Percentiles rank a stretch among this genome's conserved stretches.
These are phyloP conservation scores for Ustilago trichophora DNA, from an alignment of 1,284 basidiomycete species.

Conservation along the genomic window DNA sequence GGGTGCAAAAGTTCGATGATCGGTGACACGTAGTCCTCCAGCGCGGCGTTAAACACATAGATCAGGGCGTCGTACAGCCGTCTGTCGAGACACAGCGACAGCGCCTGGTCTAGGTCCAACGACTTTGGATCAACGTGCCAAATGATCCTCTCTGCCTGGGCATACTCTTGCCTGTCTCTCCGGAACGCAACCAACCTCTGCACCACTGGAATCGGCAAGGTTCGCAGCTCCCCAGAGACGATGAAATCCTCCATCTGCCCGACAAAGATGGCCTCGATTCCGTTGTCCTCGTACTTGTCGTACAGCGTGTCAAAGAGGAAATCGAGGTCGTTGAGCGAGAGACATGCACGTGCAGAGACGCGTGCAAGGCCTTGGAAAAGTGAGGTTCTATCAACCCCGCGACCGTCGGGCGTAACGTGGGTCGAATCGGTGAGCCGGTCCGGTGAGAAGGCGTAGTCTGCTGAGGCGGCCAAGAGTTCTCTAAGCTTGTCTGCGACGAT, in stretches of 20 bases:
- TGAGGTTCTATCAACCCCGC: slow-evolving; percentile 90
- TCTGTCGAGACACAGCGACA: slow-evolving; percentile 84
- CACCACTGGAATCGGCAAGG: slow-evolving; percentile 82
- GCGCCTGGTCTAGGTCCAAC: slow-evolving; percentile 92
- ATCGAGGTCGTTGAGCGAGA: slow-evolving; percentile 80
- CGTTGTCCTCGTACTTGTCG: slow-evolving; percentile 84
- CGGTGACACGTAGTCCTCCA: slow-evolving; percentile 88
- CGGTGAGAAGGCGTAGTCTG: slow-evolving; percentile 90
- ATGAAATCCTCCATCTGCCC: slow-evolving; percentile 84
- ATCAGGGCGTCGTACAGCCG: slow-evolving; percentile 91
- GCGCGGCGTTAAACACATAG: slow-evolving; percentile 87
- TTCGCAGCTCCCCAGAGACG: slow-evolving; percentile 76
- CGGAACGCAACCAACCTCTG: slow-evolving; percentile 84
- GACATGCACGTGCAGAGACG: slow-evolving; percentile 82
- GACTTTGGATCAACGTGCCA: slow-evolving; percentile 93
- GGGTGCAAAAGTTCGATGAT: slow-evolving; percentile 76
- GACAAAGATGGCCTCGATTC: slow-evolving; percentile 88
- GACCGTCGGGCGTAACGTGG: slow-evolving; percentile 80
- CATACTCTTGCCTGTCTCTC: slow-evolving; percentile 76
- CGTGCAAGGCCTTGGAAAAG: slow-evolving; percentile 88
- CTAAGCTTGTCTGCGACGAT: slow-evolving; percentile 80
- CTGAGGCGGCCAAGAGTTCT: slow-evolving; percentile 86
- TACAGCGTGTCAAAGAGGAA: slow-evolving; percentile 90
- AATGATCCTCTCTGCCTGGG: slow-evolving; percentile 85
- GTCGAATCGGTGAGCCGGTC: slow-evolving; percentile 90